Conservation (phyloP, 164 flowering plant species). For the Macadamia integrifolia region DNA sequence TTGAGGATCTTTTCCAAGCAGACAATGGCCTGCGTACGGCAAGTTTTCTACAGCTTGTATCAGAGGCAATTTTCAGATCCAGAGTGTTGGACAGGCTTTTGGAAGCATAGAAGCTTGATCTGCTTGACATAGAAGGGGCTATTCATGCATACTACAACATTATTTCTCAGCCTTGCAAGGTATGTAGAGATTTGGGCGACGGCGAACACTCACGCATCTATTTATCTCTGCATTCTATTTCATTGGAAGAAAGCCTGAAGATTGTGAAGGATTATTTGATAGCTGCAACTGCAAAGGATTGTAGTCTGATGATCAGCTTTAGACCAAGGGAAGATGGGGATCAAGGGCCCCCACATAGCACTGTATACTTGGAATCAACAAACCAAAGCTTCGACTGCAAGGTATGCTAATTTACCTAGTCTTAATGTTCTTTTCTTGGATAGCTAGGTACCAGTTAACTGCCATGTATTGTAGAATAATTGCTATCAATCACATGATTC, state of each 20-base stretch:
- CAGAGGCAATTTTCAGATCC: constrained; percentile 53
- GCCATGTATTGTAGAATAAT: background rate
- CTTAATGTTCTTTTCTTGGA: background rate
- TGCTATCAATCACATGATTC: background rate
- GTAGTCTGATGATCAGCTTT: constrained; percentile 86
- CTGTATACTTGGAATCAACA: constrained; percentile 46
- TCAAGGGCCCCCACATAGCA: constrained; percentile 24
- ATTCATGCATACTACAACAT: constrained; percentile 88
- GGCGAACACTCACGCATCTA: constrained; percentile 25
- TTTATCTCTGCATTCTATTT: constrained; percentile 50
- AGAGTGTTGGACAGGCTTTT: constrained; percentile 61
- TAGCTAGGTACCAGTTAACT: background rate
- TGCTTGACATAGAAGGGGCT: constrained; percentile 86
- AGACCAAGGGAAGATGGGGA: constrained; percentile 33
- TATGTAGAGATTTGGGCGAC: constrained; percentile 41
- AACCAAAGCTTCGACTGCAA: constrained; percentile 74
- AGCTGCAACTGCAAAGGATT: constrained; percentile 94
- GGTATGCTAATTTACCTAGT: constrained; percentile 31
- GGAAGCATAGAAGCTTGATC: constrained; percentile 75
- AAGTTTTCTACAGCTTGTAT: constrained; percentile 53
- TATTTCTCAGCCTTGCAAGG: constrained; percentile 65
- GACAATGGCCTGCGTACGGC: constrained; percentile 44
- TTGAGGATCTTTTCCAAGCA: constrained; percentile 44
- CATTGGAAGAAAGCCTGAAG: constrained; percentile 64
- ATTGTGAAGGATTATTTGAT: constrained; percentile 78